A percentile compares a stretch with the other conserved stretches of the same genome.
Evolutionary conservation across 345 rosid species (phyloP).

Genomic region (Camelina sativa): DNA sequence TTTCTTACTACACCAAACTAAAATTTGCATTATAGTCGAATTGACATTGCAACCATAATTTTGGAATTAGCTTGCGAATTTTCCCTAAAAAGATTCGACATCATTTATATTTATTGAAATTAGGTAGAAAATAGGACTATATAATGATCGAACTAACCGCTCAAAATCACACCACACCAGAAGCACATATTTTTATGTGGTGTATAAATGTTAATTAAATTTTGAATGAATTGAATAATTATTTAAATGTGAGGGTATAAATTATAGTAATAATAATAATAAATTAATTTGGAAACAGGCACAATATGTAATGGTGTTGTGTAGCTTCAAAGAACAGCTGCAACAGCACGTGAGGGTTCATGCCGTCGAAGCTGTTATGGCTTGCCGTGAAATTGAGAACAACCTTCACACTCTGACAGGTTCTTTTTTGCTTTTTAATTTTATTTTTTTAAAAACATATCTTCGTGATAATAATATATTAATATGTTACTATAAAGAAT

Average conservation of each 20-base stretch:
- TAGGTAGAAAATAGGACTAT: slow-evolving; percentile 5
- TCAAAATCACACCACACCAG: slow-evolving; percentile 36
- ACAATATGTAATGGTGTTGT: slow-evolving; percentile 86
- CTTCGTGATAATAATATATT: neutral
- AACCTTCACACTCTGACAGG: slow-evolving; percentile 93
- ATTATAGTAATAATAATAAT: neutral
- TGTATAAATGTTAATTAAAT: slow-evolving; percentile 9
- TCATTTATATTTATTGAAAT: neutral
- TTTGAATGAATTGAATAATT: neutral
- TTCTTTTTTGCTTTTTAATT: slow-evolving; percentile 32
- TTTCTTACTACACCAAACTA: slow-evolving; percentile 24
- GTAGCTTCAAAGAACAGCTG: slow-evolving; percentile 96
- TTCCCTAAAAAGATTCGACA: neutral
- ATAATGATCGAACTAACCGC: neutral
- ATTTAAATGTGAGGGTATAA: neutral
- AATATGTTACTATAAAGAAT: too few species aligned
- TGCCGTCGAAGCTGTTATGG: slow-evolving; percentile 99
- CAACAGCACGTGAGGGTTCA: slow-evolving; percentile 98
- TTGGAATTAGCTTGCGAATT: slow-evolving; percentile 8
- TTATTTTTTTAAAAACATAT: neutral
- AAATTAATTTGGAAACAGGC: slow-evolving; percentile 50
- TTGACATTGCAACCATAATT: slow-evolving; percentile 28
- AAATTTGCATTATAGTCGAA: slow-evolving; percentile 22
- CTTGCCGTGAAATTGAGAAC: slow-evolving; percentile 95
- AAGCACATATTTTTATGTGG: neutral